A percentile compares a stretch with the other conserved stretches of the same genome.
Evolutionary conservation across 352 stramenopile genomes (phyloP).

Genomic region (Peronosclerospora sorghi): DNA sequence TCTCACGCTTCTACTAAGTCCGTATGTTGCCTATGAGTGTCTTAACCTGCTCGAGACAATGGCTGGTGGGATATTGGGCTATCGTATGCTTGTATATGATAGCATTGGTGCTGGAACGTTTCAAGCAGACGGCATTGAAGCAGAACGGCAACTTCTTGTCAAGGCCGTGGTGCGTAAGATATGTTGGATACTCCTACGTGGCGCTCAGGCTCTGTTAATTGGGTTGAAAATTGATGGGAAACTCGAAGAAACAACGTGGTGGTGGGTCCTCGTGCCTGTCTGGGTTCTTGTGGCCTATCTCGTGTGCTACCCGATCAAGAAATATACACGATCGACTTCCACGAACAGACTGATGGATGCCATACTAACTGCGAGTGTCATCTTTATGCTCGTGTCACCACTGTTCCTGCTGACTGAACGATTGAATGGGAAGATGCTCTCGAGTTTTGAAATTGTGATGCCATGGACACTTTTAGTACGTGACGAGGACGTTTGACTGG

Average conservation of each 20-base stretch:
- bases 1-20: slow-evolving; percentile 44
- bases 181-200: slow-evolving; percentile 28
- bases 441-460: slow-evolving; percentile 61
- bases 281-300: slow-evolving; percentile 57
- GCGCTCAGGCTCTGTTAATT: slow-evolving; percentile 42
- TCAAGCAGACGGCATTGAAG: slow-evolving; percentile 41
- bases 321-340: slow-evolving; percentile 29
- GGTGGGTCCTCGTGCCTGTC: slow-evolving; percentile 57
- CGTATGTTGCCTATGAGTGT: slow-evolving; percentile 55
- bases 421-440: slow-evolving; percentile 46
- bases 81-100: slow-evolving; percentile 46
- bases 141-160: slow-evolving; percentile 32
- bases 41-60: slow-evolving; percentile 61
- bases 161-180: slow-evolving; percentile 23
- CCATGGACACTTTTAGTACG: slow-evolving; percentile 69
- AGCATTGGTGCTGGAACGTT: slow-evolving; percentile 41
- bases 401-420: slow-evolving; percentile 58
- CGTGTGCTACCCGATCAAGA: slow-evolving; percentile 33
- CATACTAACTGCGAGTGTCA: slow-evolving; percentile 31
- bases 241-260: slow-evolving; percentile 45
- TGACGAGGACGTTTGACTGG: too few relatives aligned
- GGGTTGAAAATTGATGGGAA: slow-evolving; percentile 49
- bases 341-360: slow-evolving; percentile 36
- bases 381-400: slow-evolving; percentile 43
- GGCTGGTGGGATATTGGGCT: slow-evolving; percentile 31